Evolutionary conservation across 495 filamentous ascomycete genomes (phyloP).

Genomic region (Talaromyces trachyspermus): DNA sequence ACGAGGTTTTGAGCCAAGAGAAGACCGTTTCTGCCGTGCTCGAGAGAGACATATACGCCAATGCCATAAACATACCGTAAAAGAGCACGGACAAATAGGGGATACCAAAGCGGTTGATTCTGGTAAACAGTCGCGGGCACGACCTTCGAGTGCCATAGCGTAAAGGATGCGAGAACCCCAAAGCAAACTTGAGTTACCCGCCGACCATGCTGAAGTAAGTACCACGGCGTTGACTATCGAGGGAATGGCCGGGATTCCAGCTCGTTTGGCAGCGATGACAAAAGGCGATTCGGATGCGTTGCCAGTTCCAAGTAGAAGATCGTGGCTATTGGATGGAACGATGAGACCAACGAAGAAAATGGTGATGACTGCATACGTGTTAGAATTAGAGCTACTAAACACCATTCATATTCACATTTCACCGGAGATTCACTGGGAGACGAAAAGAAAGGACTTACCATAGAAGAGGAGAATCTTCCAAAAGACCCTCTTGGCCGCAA

Average conservation of each 20-base stretch:
- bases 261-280: constrained; percentile 40
- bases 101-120: constrained; percentile 27
- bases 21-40: constrained; percentile 23
- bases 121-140: constrained; percentile 25
- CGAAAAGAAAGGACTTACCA: constrained; percentile 6
- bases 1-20: constrained; percentile 49
- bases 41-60: constrained; percentile 27
- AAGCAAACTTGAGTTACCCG: constrained; percentile 45
- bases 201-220: constrained; percentile 59
- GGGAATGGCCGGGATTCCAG: constrained; percentile 47
- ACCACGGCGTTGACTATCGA: constrained; percentile 64
- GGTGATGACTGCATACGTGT: constrained; percentile 8
- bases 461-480: constrained; percentile 64
- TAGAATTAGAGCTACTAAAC: neutral
- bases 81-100: constrained; percentile 30
- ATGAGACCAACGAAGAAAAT: constrained; percentile 45
- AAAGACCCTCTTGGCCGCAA: constrained; percentile 66
- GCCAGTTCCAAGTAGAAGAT: constrained; percentile 26
- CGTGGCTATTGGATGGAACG: constrained; percentile 44
- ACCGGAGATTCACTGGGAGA: neutral
- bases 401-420: no score
- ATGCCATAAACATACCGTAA: constrained; percentile 15
- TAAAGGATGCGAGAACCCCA: constrained; percentile 49
- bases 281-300: constrained; percentile 40
- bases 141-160: constrained; percentile 29